Evolutionary conservation across 2,329 filamentous ascomycete species (phyloP).

Genomic region (Apiospora rasikravindrae): DNA sequence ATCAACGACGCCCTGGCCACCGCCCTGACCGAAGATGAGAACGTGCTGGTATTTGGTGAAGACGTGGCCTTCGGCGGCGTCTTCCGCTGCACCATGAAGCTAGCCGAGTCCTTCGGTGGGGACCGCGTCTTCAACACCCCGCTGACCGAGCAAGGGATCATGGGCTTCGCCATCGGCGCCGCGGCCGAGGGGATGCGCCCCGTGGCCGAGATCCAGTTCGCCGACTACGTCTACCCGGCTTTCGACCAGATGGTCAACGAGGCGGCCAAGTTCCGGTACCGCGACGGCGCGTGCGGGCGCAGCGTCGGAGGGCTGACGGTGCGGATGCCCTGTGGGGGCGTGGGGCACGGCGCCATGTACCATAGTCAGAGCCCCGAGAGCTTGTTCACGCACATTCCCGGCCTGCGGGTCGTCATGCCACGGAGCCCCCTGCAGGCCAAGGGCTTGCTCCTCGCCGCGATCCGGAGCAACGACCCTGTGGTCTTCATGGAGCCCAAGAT

Average conservation of each 20-base stretch:
- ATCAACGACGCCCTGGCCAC: constrained; percentile 89
- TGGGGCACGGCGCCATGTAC: constrained; percentile 87
- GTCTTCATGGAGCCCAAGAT: constrained; percentile 96
- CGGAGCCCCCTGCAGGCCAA: constrained; percentile 88
- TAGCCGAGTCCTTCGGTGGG: constrained; percentile 84
- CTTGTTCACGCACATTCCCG: constrained; percentile 87
- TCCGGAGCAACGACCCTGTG: constrained; percentile 83
- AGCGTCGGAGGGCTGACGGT: constrained; percentile 81
- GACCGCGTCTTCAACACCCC: constrained; percentile 97
- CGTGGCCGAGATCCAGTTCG: constrained; percentile 94
- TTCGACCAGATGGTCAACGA: constrained; percentile 96
- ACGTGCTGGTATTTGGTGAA: constrained; percentile 91
- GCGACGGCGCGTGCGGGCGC: constrained; percentile 64
- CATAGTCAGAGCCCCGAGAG: constrained; percentile 90
- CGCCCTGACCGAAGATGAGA: constrained; percentile 82
- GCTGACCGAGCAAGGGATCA: constrained; percentile 89
- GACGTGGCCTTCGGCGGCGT: constrained; percentile 97
- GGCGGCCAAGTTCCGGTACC: constrained; percentile 85
- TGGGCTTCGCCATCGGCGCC: constrained; percentile 90
- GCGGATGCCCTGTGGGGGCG: constrained; percentile 87
- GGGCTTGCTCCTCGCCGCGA: constrained; percentile 77
- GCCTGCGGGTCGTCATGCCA: constrained; percentile 83
- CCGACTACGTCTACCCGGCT: constrained; percentile 90
- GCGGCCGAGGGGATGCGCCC: constrained; percentile 92
- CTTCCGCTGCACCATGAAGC: constrained; percentile 90